A percentile compares a stretch with the other conserved stretches of the same genome.
Conservation (phyloP, 768 basidiomycete species). For the Termitomyces sp. region DNA sequence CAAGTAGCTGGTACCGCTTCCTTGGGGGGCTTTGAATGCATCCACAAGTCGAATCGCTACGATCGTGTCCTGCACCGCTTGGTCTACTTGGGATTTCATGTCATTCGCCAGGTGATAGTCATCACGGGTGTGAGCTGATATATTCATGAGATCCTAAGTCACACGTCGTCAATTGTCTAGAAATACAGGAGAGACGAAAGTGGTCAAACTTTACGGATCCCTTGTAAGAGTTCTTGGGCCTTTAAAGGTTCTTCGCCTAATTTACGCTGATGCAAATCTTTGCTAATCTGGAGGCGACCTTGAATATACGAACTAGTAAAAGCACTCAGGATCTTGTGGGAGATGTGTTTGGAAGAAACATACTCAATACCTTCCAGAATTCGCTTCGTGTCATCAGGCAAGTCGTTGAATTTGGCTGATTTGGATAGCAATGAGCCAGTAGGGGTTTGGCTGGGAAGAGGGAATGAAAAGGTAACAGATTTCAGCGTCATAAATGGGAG, state of each 20-base stretch:
- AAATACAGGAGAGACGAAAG: background rate
- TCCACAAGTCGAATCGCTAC: slow-evolving; percentile 72
- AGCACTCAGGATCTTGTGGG: background rate
- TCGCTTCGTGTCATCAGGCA: slow-evolving; percentile 63
- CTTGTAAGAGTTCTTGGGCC: slow-evolving; percentile 62
- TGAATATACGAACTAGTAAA: slow-evolving; percentile 58
- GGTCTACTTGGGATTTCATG: slow-evolving; percentile 68
- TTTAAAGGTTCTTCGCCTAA: slow-evolving; percentile 70
- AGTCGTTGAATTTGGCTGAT: slow-evolving; percentile 76
- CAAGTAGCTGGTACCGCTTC: slow-evolving; percentile 56
- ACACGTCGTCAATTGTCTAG: background rate
- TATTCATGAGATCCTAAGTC: slow-evolving; percentile 57
- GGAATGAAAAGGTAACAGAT: background rate
- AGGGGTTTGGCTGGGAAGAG: slow-evolving; percentile 13
- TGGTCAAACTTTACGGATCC: slow-evolving; percentile 53
- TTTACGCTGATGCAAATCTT: slow-evolving; percentile 71
- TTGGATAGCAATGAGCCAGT: slow-evolving; percentile 39
- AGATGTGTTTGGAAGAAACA: slow-evolving; percentile 14
- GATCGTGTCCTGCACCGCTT: slow-evolving; percentile 77
- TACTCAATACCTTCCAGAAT: slow-evolving; percentile 70
- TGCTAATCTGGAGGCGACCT: slow-evolving; percentile 74
- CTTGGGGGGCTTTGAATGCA: slow-evolving; percentile 69
- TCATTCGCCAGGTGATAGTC: slow-evolving; percentile 65
- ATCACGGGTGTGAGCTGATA: slow-evolving; percentile 55
- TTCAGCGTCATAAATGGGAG: background rate